Evolutionary conservation across 768 basidiomycete genomes (phyloP).

Genomic region (Boletus sensibilis): DNA sequence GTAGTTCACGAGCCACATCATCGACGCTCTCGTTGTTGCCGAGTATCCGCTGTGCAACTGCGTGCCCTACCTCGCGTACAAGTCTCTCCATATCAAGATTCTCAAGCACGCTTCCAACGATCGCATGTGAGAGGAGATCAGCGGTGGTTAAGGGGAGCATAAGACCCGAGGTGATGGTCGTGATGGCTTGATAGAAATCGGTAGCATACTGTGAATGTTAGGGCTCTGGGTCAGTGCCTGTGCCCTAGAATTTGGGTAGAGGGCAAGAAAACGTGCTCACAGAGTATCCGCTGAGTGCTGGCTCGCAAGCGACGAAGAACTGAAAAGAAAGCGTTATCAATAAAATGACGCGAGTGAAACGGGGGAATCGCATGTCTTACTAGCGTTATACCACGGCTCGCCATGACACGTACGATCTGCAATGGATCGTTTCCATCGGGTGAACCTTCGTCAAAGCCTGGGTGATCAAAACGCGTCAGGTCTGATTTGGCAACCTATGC

Average conservation of each 20-base stretch:
- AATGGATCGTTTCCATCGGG: constrained; percentile 93
- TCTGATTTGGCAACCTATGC: constrained; percentile 1
- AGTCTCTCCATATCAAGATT: constrained; percentile 98
- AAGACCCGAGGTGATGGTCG: constrained; percentile 88
- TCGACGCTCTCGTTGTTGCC: constrained; percentile 95
- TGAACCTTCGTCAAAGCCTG: constrained; percentile 91
- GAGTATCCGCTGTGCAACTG: constrained; percentile 88
- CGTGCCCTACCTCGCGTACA: constrained; percentile 90
- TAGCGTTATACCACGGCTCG: constrained; percentile 83
- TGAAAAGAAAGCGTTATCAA: constrained; percentile 32
- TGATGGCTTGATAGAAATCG: constrained; percentile 93
- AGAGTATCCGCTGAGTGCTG: constrained; percentile 89
- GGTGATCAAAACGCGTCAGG: constrained; percentile 11
- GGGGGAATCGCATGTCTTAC: constrained; percentile 44
- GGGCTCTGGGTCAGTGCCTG: constrained; percentile 14
- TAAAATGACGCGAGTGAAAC: neutral
- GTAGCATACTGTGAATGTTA: constrained; percentile 66
- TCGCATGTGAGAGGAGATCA: constrained; percentile 90
- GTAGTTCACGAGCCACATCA: constrained; percentile 91
- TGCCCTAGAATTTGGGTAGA: constrained; percentile 10
- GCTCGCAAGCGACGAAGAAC: constrained; percentile 99
- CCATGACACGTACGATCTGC: constrained; percentile 85
- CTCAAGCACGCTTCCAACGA: constrained; percentile 94
- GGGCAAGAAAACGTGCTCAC: constrained; percentile 42
- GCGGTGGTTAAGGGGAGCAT: constrained; percentile 97